A percentile compares a stretch with the other conserved stretches of the same genome.
Conservation (phyloP, 2,329 filamentous ascomycete species). For the Scortechinia acanthostroma region DNA sequence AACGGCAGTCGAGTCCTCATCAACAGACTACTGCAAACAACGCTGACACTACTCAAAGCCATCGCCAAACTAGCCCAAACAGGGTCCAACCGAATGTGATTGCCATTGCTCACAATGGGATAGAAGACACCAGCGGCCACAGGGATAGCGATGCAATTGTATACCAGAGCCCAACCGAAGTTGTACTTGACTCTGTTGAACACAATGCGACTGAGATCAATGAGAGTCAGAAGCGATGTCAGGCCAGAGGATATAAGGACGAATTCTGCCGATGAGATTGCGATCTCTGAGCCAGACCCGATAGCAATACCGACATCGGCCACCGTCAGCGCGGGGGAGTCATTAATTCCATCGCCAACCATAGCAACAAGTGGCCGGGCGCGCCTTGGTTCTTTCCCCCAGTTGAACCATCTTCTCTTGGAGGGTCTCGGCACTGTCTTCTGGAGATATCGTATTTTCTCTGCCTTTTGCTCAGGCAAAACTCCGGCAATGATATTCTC, state of each 20-base stretch:
- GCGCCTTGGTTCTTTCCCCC: constrained; percentile 11
- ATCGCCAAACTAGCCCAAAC: constrained; percentile 88
- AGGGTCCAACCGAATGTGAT: constrained; percentile 62
- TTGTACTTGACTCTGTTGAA: constrained; percentile 77
- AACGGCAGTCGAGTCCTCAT: constrained; percentile 42
- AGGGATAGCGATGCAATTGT: constrained; percentile 73
- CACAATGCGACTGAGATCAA: constrained; percentile 64
- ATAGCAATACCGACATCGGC: constrained; percentile 82
- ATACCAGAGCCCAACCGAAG: constrained; percentile 78
- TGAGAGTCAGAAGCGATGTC: constrained; percentile 62
- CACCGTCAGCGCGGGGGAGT: constrained; percentile 72
- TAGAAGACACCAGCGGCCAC: constrained; percentile 77
- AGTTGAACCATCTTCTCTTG: constrained; percentile 6
- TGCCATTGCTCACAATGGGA: constrained; percentile 33
- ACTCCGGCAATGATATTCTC: constrained; percentile 80
- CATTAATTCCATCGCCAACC: constrained; percentile 85
- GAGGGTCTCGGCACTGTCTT: constrained; percentile 26
- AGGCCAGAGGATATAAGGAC: constrained; percentile 72
- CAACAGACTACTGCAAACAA: constrained; percentile 74
- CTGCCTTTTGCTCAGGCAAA: constrained; percentile 74
- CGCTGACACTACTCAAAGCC: constrained; percentile 85
- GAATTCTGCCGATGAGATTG: constrained; percentile 74
- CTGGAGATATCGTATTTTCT: constrained; percentile 61
- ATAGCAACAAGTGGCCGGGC: constrained; percentile 61
- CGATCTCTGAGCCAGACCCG: constrained; percentile 76